Base-by-base conservation (phyloP, 2,329 filamentous ascomycete genomes). In the Emmonsiellopsis sp. region DNA sequence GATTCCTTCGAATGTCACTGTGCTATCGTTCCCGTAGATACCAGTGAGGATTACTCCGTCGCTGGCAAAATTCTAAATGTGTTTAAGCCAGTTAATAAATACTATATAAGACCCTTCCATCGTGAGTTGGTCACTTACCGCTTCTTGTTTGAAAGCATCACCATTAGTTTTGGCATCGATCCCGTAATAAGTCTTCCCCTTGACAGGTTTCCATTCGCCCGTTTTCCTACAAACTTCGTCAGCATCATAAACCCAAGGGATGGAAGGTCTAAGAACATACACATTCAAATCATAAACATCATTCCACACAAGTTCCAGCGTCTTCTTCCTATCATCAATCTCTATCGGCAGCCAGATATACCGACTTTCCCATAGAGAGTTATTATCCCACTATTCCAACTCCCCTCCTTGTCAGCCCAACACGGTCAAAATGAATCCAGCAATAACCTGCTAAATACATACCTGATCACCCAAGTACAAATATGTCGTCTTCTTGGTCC, bases 281-380 rank as follows among this genome's bases (percentile, higher is more conserved):
- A 80, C 74, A 53, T 81, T 64, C 0, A 82, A 66, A 54, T 81
- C 79, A 53, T 81, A 82, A 6, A 82, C 67, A 54, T 82, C 78
- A 53, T 80, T 66, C 79, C 79, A 81, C 11, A 73, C 70, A 0
- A 81, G 53, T 2, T 73, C 61, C 2, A 81, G 70, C 0, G 71
- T 72, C 56, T 79, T 79, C 61, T 75, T 76, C 0, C 70, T 59
- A 54, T 81, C 78, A 54, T 80, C 73, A 42, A 80, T 78, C 1
- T 70, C 66, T 6, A 81, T 67, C 0, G 79, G 79, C 0, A 81
- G 69, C 79, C 79, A 81, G 57, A 81, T 80, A 58, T 81, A 80
- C 5, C 79, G 70, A 53, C 73, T 76, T 55, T 81, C 78, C 79
- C 79, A 81, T 0, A 80, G 66, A 0, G 77, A 79, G 60, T 79